Evolutionary conservation across 768 basidiomycete species (phyloP), one percentile per base, ranked within the genome.

Genomic region (Astraeus odoratus): DNA sequence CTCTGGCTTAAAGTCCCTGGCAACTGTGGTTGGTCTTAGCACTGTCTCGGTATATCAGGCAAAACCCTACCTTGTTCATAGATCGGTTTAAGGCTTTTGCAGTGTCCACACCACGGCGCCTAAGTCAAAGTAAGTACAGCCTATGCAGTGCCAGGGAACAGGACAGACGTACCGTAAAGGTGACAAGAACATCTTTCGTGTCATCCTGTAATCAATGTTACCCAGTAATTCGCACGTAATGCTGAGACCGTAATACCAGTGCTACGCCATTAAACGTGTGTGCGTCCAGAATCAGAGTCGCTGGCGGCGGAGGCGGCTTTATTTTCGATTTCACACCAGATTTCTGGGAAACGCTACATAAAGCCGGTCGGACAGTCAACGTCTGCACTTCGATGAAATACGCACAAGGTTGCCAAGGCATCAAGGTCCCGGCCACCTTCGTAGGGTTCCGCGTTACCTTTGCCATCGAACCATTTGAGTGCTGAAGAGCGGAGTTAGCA

Each of bases 31-130:
- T 26, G 9, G 25, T 30, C 15, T 23, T 40, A 51, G 43, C 45
- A 24, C n/a, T 27, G 23, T 29, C 12, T 15, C 23, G 40, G 1
- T 39, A 24, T n/a, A 36, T 20, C 39, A 8, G 26, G 35, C 8
- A 20, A 45, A 19, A 41, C 5, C 48, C 7, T 34, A 83, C 83
- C 81, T 62, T 86, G 75, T 62, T 94, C 92, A 58, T 86, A 93
- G 25, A 74, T 72, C 16, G 93, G 92, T 65, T 94, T 94, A 64
- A 96, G 63, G 52, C 49, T 75, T 71, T 97, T 97, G 78, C 95
- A 97, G 72, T 98, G 93, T 24, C 92, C 91, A 54, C 94, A 94
- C 90, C 88, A 85, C 30, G 80, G 79, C 20, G 86, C 76, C 76
- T 78, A 51, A 26, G 6, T 18, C 12, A 26, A 34, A 19, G 20